A percentile compares a stretch with the other conserved stretches of the same genome.
Evolutionary conservation across 2,329 filamentous ascomycete species (phyloP).

Genomic region (Gremmenia infestans): DNA sequence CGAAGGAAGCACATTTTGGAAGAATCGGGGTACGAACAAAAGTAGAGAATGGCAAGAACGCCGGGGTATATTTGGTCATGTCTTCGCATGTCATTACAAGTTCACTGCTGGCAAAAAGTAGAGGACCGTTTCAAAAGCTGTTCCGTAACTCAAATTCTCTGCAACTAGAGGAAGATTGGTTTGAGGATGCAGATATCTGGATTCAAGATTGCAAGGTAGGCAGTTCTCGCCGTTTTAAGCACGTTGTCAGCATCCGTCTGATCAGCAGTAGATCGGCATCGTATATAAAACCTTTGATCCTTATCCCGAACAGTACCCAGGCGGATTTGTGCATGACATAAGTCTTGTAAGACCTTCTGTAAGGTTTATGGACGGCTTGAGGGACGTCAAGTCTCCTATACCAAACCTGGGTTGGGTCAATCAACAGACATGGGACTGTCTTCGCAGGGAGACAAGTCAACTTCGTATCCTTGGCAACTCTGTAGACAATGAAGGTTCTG

Average conservation of each 20-base stretch:
- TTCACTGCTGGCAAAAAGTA: background rate
- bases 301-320: background rate
- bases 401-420: background rate
- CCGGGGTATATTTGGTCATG: background rate
- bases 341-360: background rate
- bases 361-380: background rate
- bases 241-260: background rate
- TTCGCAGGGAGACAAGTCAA: background rate
- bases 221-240: background rate
- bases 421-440: background rate
- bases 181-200: background rate
- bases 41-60: background rate
- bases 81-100: slow-evolving; percentile 2
- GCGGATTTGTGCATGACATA: slow-evolving; percentile 2
- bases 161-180: background rate
- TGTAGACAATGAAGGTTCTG: background rate
- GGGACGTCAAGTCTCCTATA: background rate
- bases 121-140: background rate
- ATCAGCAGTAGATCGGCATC: background rate
- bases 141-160: background rate
- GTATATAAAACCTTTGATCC: slow-evolving; percentile 3
- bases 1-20: background rate
- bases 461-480: background rate
- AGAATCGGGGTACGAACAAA: slow-evolving; percentile 1
- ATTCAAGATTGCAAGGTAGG: slow-evolving; percentile 1